Evolutionary conservation across 495 filamentous ascomycete genomes (phyloP), one percentile per base, ranked within the genome.

Genomic region (Patellaria atrata): DNA sequence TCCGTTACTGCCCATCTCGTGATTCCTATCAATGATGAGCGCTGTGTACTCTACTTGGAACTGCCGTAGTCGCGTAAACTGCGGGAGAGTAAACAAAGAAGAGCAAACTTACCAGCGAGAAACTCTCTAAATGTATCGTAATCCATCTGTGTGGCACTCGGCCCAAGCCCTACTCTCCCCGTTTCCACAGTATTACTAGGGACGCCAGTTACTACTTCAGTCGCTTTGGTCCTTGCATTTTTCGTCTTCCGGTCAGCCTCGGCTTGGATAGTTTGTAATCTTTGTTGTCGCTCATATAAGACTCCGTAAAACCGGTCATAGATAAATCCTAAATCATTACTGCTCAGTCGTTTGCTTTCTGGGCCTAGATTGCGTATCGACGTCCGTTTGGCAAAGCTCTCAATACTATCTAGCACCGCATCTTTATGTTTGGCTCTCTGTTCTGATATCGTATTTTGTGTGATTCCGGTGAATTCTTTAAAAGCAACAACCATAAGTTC

Each of bases 401-500:
- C 91, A 44, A 97, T 97, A 42, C 81, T 93, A 45, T 79, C 80
- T 20, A 97, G 58, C 9, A 97, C 85, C 2, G 77, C 75, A 50
- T 84, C 82, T 56, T 94, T 96, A 57, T 93, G 84, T 52, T 85
- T 93, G 11, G 77, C 63, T 14, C 89, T 80, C 42, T 91, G 73
- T 41, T 96, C 89, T 2, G 71, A 75, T 35, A 97, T 84, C 23
- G 79, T 94, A 46, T 70, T 75, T 49, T 96, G 87, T 0, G 89
- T 97, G 49, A 97, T 93, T 6, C 74, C 82, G 1, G 87, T 77
- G 47, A 97, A 97, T 48, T 97, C 89, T 40, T 91, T 94, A 63
- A 96, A 96, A 9, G 89, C 89, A 3, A 94, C 86, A 2, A 97
- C 89, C 82, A 97, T 94, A 35, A 97, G 66, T 50, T 96, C 89